Evolutionary conservation across 306 rosid genomes (phyloP).

Genomic region (Rubus idaeus): DNA sequence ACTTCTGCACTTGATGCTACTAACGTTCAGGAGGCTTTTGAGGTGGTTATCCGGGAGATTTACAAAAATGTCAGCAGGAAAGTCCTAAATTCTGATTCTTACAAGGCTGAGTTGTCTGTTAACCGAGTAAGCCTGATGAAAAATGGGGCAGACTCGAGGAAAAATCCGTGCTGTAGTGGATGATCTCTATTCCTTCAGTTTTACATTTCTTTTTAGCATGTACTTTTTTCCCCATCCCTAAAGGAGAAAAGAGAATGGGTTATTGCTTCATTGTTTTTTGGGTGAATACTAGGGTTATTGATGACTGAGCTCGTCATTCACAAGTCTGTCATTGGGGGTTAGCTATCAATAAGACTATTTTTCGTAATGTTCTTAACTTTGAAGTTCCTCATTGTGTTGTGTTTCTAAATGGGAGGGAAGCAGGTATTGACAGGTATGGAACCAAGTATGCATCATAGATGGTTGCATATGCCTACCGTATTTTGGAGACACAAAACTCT

Average conservation of each 20-base stretch:
- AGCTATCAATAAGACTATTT: not conserved
- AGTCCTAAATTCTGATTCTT: slow-evolving; percentile 72
- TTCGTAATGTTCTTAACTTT: not conserved
- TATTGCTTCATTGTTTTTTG: not conserved
- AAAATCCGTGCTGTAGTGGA: slow-evolving; percentile 58
- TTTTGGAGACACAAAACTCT: not conserved
- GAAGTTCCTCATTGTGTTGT: not conserved
- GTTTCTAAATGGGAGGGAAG: not conserved
- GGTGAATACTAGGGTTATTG: slow-evolving; percentile 5
- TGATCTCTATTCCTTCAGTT: slow-evolving; percentile 30
- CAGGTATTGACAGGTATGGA: not conserved
- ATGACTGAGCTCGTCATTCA: not conserved
- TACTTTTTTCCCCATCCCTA: not conserved
- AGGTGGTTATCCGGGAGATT: slow-evolving; percentile 74
- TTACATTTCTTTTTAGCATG: not conserved
- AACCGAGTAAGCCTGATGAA: slow-evolving; percentile 66
- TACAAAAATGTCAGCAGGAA: slow-evolving; percentile 80
- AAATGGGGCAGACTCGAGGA: slow-evolving; percentile 56
- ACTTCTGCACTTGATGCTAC: slow-evolving; percentile 91
- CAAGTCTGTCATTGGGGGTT: not conserved
- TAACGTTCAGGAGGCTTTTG: slow-evolving; percentile 78
- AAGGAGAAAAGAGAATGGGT: not conserved
- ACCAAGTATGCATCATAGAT: not conserved
- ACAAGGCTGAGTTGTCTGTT: slow-evolving; percentile 77
- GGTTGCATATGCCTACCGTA: not conserved